phyloP scores from a whole-genome alignment of 73 alveolate genomes.

The Paramecium sexaurelia region DNA sequence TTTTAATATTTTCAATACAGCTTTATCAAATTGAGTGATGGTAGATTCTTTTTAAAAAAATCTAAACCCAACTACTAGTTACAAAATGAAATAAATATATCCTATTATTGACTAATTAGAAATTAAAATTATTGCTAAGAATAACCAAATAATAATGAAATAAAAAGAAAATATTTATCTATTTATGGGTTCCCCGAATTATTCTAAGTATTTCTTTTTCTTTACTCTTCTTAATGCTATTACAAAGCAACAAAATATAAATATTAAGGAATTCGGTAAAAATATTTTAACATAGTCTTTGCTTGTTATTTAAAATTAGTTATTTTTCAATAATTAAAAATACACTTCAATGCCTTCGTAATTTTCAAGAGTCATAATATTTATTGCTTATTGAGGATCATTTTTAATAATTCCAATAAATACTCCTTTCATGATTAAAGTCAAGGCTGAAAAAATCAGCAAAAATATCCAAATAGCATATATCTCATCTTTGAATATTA shows the following conservation, averaged over 20 bases:
- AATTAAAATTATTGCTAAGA: background rate
- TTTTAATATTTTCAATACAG: background rate
- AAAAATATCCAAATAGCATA: background rate
- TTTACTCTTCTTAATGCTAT: constrained; percentile 40
- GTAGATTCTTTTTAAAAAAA: background rate
- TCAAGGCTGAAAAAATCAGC: background rate
- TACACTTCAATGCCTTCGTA: constrained; percentile 17
- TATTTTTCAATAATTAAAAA: background rate
- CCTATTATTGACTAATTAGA: constrained; percentile 14
- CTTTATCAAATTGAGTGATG: background rate
- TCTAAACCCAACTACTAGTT: background rate
- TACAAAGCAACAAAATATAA: constrained; percentile 34
- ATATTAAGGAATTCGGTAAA: constrained; percentile 5
- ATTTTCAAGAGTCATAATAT: background rate
- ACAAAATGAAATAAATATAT: background rate
- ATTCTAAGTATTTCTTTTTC: constrained; percentile 20
- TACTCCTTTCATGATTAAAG: constrained; percentile 3
- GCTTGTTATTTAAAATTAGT: background rate
- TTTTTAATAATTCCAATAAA: constrained; percentile 2
- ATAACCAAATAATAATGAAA: background rate
- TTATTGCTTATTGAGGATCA: background rate
- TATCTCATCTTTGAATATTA: background rate
- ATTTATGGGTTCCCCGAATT: background rate
- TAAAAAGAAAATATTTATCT: constrained; percentile 2
- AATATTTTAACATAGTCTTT: constrained; percentile 15